Evolutionary conservation across 139 green algal species (phyloP), one percentile per base, ranked within the genome.

Genomic region (Astrephomene gubernaculifera): DNA sequence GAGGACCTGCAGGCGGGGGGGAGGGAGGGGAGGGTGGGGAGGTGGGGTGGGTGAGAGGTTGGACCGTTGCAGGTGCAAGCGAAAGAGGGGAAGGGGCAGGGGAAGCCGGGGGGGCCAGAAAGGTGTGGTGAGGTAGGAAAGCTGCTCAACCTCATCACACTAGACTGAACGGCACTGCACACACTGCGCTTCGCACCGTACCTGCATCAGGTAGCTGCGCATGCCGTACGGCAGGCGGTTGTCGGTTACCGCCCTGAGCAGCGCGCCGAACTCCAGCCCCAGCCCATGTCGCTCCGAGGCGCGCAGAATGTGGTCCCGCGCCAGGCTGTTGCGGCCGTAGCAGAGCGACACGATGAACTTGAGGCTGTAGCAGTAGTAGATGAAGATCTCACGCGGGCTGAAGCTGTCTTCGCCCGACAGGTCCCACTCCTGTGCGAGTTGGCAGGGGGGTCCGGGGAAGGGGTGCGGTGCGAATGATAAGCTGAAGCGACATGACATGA

Each of bases 301-400:
- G 6, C 45, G 8, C 67, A 82, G 67, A n/a, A 89, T 45, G 44
- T 64, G 36, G 7, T 75, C 67, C 19, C 65, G 85, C 24, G 38
- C 85, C 41, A 79, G 43, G 67, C 76, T 83, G 78, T 89, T 89
- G 76, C 85, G 76, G 68, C 85, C 85, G 71, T 82, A 87, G 78
- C 85, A 89, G 24, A 89, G 65, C 29, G 74, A 54, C 12, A 73
- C 68, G 44, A 89, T 49, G 52, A 89, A 76, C 67, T 87, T 83
- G 38, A 89, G 64, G 29, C 10, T 60, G 85, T 67, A 89, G 78
- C 83, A 86, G 52, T 89, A 89, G 76, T 89, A 89, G 78, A 89
- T 89, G 85, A 86, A 89, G 21, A 83, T 29, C 27, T 72, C 69
- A n/a, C 64, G 74, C 0, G 31, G 2, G 2, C 73, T 35, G 67